Base-by-base conservation (phyloP, 495 filamentous ascomycete genomes). In the Xylaria palmicola region DNA sequence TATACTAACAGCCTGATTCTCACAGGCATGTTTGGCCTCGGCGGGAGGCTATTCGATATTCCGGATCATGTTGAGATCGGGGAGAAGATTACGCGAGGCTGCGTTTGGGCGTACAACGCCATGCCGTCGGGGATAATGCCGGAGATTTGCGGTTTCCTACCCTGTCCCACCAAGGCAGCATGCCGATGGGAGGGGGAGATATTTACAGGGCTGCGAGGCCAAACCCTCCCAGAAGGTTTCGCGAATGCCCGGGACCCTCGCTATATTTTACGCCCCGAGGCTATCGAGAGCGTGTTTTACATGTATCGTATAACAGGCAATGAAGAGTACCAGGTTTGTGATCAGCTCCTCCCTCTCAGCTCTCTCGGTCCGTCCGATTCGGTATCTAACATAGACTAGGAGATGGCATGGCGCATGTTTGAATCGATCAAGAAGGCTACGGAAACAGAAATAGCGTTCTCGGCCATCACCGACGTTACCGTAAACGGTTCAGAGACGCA, bases 101-200 rank as follows among this genome's bases (percentile, higher is more conserved):
- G 93, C 64, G 87, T 93, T n/a, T 97, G 91, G 93, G 86, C 90
- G 1, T 97, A 97, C 68, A 81, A 86, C 34, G 79, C 83, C 6
- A 92, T 92, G 34, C 79, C 83, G 4, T 87, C 88, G 0, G 92
- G 93, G 4, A 87, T 98, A 66, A 96, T 96, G 91, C 92, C 94
- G 0, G 94, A 97, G 73, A 72, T 74, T 4, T 90, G 90, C 66
- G 62, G 72, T 7, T 67, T 88, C 10, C 62, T 88, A 3, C 72
- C 81, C 3, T 96, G 92, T 68, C 73, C 79, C 30, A 58, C 64
- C 1, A 49, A 29, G 34, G 59, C 59, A 36, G 32, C 56, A 3
- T 79, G 77, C 17, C 27, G 62, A 9, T 80, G 78, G 63, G 64
- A 77, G 44, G 71, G 76, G 48, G 53, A 62, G 10, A 36, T 30